Evolutionary conservation across 352 stramenopile genomes (phyloP), one percentile per base, ranked within the genome.

Genomic region (Phytophthora fragariae): DNA sequence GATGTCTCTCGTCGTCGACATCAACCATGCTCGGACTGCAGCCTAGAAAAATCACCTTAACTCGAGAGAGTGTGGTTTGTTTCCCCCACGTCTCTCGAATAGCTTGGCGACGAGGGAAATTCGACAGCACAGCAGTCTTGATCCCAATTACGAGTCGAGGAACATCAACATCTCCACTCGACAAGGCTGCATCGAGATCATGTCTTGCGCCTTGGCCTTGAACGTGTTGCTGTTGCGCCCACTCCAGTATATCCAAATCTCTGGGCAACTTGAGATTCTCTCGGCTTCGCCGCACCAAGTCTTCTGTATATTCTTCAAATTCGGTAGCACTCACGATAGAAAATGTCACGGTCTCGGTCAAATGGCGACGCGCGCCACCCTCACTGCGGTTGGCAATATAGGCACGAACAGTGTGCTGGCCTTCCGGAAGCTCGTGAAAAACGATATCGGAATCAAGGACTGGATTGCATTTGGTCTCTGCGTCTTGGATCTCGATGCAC

Each of bases 1-100:
- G 59, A 5, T 49, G 15, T 12, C 37, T 21, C n/a, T 62, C n/a
- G 24, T 50, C 8, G 2, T 53, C 12, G 17, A 46, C 14, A 31
- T 33, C 57, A 5, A 11, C 2, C 35, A 54, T 37, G 21, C 19
- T 63, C 31, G 62, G 62, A 17, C 11, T 41, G n/a, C 62, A 68
- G 17, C 62, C 62, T 17, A 68, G 35, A 27, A 68, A 68, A 15
- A 68, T n/a, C 17, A 68, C 27, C 21, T 68, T 61, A 10, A 44
- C 65, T 1, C 15, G 21, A 1, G 54, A 33, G 4, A 75, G 56
- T n/a, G 15, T 17, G 5, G 49, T 10, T 33, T 60, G n/a, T 17
- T 10, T 54, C 0, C 50, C 65, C 79, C 82, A 89, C 2, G 82
- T 89, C 14, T 68, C 63, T 58, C 77, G 65, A 46, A 83, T 76